Evolutionary conservation across 352 stramenopile genomes (phyloP), one percentile per base, ranked within the genome.

Genomic region (Globisporangium abappressorium): DNA sequence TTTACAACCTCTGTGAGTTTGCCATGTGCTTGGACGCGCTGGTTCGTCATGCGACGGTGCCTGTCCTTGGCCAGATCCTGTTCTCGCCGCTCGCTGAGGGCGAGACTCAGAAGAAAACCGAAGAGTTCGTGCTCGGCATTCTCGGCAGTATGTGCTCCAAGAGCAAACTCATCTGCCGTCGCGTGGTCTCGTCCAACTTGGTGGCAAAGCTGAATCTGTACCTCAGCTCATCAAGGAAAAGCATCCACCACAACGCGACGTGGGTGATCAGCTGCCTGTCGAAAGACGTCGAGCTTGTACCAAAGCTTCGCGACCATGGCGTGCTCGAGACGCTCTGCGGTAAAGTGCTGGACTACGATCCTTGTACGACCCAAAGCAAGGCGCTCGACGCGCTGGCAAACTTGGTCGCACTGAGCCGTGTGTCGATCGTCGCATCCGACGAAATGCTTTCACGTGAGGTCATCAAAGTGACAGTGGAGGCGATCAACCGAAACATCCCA

Each of bases 41-140:
- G 0, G 78, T 94, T 2, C 78, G 76, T n/a, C 78, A 94, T 53
- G 84, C 85, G 2, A 94, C 85, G 0, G 85, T 94, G 5, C 84
- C 85, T 0, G 85, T 94, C 2, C 58, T 94, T 24, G 82, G 70
- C 0, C 85, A 94, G n/a, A 88, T 94, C 30, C 73, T 94, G 15
- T 83, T 78, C 22, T 87, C 84, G 0, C 72, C 76, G 2, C 36
- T 74, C 15, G 56, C 66, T 24, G 46, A 70, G 2, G 63, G 53
- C 9, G 69, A 41, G 2, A 56, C 46, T 1, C 66, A 74, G 41
- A 62, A 73, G 18, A 46, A 73, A 55, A 71, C 57, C 3, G 66
- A 66, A 7, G 64, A 75, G 55, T 64, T 82, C 58, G 79, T 86
- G 3, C 56, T 90, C 26, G 72, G 74, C 20, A 68, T 90, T 18